Percentiles rank a stretch among this genome's conserved stretches.
These are phyloP conservation scores for Nephelium lappaceum DNA, from an alignment of 345 rosid genomes.

Conservation along the genomic window DNA sequence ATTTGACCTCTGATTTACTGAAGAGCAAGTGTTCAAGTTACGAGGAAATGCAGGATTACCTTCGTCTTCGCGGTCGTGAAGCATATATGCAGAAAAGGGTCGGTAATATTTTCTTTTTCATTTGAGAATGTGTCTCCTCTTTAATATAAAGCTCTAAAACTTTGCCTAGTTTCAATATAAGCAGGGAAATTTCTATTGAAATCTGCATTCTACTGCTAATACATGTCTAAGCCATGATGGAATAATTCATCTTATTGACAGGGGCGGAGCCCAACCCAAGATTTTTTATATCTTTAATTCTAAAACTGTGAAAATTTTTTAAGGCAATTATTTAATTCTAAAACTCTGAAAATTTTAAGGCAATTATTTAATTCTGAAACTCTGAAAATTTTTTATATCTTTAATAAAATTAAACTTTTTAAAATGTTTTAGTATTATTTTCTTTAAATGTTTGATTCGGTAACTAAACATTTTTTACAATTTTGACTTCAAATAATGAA, in stretches of 20 bases:
- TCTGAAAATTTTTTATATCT: not conserved
- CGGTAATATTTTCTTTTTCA: conserved; percentile 25
- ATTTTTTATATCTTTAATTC: not conserved
- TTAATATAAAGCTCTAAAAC: not conserved
- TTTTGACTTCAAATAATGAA: not conserved
- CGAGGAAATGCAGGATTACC: conserved; percentile 74
- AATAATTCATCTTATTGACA: not conserved
- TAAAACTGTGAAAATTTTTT: not conserved
- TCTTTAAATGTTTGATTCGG: not conserved
- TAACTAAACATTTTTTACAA: not conserved
- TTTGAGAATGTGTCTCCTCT: conserved; percentile 9
- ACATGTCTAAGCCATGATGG: not conserved
- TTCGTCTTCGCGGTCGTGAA: conserved; percentile 77
- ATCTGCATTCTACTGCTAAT: not conserved
- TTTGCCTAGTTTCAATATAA: not conserved
- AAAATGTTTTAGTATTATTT: not conserved
- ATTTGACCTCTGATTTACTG: conserved; percentile 76
- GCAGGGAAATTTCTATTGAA: conserved; percentile 1
- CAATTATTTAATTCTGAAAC: too few relatives aligned
- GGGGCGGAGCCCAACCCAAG: not conserved
- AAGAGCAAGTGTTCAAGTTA: conserved; percentile 66
- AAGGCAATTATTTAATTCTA: not conserved
- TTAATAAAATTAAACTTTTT: not conserved
- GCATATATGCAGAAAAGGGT: conserved; percentile 94
- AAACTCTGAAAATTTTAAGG: too few relatives aligned